Base-by-base conservation (phyloP, 192 early-diverging fungal genomes). In the Lobosporangium transversale region DNA sequence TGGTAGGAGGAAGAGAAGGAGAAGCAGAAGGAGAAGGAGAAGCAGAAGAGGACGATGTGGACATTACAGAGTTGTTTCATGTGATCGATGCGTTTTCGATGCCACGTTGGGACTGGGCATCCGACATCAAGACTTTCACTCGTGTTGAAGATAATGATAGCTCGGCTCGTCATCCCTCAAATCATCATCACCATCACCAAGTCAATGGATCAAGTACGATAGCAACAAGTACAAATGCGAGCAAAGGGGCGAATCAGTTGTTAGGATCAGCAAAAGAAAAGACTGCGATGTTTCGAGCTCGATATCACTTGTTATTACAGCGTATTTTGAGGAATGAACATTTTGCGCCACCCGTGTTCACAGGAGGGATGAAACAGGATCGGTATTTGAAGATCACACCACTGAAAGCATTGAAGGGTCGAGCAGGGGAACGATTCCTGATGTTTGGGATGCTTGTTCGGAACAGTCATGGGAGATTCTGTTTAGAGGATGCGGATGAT, bases 391-490 rank as follows among this genome's bases (percentile, higher is more conserved):
- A 93, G 84, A 80, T 93, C 26, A 92, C 90, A 11, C 86, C 91
- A 4, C 89, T 98, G 52, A 94, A 94, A 64, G 89, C 92, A 6
- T 80, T 98, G 44, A 90, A 88, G 79, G 94, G 86, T 27, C 84
- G 84, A 37, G 87, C 85, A 56, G 87, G 79, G 57, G 89, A 84
- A 59, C 66, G 71, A 33, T 94, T 91, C 62, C 51, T 95, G 24
- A 76, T 96, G 40, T 90, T 96, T 78, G 96, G 96, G 3, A 94
- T 98, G 94, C 81, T 98, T 33, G 88, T 94, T 23, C 87, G 89
- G 75, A 83, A 93, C 40, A 84, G 90, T 45, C 92, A 93, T 61
- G 93, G 93, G 3, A 92, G 89, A 52, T 83, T 91, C 51, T 90
- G 87, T 81, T 79, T 98, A 29, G 96, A 98, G 82, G 96, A 98